Percentiles rank a stretch among this genome's conserved stretches.
phyloP scores from a whole-genome alignment of 352 stramenopile genomes.

The Phytopythium litorale region DNA sequence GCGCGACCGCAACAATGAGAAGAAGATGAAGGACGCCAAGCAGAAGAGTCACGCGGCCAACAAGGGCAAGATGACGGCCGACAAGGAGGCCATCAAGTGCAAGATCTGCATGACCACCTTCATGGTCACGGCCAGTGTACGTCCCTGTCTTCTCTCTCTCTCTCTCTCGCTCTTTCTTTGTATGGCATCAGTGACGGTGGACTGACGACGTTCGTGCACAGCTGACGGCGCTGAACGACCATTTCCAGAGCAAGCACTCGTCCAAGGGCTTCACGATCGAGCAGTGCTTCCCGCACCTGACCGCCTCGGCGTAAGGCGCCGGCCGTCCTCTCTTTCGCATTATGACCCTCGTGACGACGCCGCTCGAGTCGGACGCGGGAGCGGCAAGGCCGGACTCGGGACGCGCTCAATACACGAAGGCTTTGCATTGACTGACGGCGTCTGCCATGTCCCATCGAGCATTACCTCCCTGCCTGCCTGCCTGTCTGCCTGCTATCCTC shows the following conservation, averaged over 20 bases:
- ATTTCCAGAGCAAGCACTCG: conserved; percentile 80
- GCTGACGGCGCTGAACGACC: conserved; percentile 68
- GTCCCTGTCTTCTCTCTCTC: conserved; percentile 9
- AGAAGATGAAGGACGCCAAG: conserved; percentile 86
- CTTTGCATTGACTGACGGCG: conserved; percentile 2
- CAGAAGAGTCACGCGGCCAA: conserved; percentile 74
- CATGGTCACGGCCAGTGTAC: conserved; percentile 80
- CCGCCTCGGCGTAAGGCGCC: conserved; percentile 3
- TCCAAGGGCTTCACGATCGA: conserved; percentile 72
- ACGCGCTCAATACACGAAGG: conserved; percentile 4
- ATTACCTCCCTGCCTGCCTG: no score
- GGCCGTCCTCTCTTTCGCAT: not conserved
- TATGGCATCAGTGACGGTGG: not conserved
- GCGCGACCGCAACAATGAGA: conserved; percentile 79
- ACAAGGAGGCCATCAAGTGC: conserved; percentile 78
- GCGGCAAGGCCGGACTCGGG: not conserved
- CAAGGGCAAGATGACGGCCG: conserved; percentile 81
- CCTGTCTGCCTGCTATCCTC: no score
- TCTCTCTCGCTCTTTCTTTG: not conserved
- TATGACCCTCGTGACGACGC: not conserved
- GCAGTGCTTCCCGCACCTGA: conserved; percentile 62
- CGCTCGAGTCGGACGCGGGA: not conserved
- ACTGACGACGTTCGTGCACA: conserved; percentile 13
- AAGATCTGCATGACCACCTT: conserved; percentile 89
- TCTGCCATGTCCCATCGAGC: not conserved